Evolutionary conservation across 1,284 basidiomycete genomes (phyloP), one percentile per base, ranked within the genome.

Genomic region (Pisolithus thermaeus): DNA sequence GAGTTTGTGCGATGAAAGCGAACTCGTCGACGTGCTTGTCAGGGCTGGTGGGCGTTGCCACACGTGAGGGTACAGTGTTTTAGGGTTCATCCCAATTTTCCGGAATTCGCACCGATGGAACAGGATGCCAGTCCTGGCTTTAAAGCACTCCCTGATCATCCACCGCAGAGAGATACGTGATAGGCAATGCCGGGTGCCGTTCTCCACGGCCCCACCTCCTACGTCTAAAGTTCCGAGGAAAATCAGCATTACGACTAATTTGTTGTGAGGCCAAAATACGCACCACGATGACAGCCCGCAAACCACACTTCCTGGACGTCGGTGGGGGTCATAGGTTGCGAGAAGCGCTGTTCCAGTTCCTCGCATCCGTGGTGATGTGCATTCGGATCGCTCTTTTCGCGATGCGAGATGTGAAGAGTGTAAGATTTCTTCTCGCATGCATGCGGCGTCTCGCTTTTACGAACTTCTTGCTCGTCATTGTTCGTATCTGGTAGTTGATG

Each of bases 61-160:
- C 1, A 77, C 73, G 2, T 54, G 36, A 0, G 77, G 77, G 59
- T 72, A 73, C 4, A 81, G 60, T 1, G 60, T 67, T 3, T 55
- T 57, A 0, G 70, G 70, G 51, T 83, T 76, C 56, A 83, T 61
- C 1, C 81, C 81, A 20, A 79, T 63, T 3, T 64, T 56, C 43
- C 67, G 70, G 55, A 83, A 73, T 55, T 72, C 68, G 41, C 74
- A 72, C 2, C 68, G 63, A 53, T 80, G 70, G 64, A 81, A 81
- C 46, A 78, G 65, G 46, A 83, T 79, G 1, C 79, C 80, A 0
- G 75, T 75, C 3, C 74, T 63, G 22, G 73, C 57, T 14, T 67
- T 63, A 68, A 81, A 80, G 54, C 77, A 78, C 57, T 84, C 70
- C 35, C 78, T 73, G 50, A 80, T 70, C 78, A 80, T 80, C 78